Evolutionary conservation across 139 green algal genomes (phyloP), one percentile per base, ranked within the genome.

Genomic region (Astrephomene gubernaculifera): DNA sequence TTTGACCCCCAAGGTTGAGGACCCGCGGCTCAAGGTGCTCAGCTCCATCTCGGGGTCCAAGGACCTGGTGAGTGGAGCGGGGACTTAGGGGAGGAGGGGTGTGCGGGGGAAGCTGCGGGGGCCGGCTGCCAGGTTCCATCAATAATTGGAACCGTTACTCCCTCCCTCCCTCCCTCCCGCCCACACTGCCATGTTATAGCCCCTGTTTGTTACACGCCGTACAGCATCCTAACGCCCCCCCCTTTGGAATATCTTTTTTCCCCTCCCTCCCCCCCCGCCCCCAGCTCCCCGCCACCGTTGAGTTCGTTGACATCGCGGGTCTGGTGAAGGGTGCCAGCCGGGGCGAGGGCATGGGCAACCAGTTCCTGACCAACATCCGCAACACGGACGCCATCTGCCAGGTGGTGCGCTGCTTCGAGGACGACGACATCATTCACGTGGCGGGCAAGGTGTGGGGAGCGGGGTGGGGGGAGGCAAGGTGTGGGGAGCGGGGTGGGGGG

Each of bases 241-340:
- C 49, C 31, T n/a, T n/a, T n/a, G n/a, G n/a, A n/a, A n/a, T n/a
- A n/a, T n/a, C n/a, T n/a, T n/a, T n/a, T n/a, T n/a, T n/a, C 57
- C 57, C 57, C 14, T 17, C 57, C 57, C 22, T n/a, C 57, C 38
- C 65, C n/a, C 25, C 36, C 38, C 57, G 0, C 74, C 10, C 12
- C 61, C 79, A 95, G 91, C 71, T 99, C 12, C 94, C 97, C 19
- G 96, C 97, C 27, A 94, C 90, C 1, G 93, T 99, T 4, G 97
- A 99, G 90, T 99, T 99, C 95, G 97, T 99, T 53, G 97, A 99
- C 89, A 98, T 99, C 86, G 97, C 97, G 41, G 97, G 97, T 2
- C 94, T 99, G 67, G 97, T 99, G 10, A 95, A 96, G 81, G 96
- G 96, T 29, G 96, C 96, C 69, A 93, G 82, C 75, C 95, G 97